These are phyloP conservation scores for Cercis canadensis DNA, from an alignment of 306 rosid species.

Conservation along the genomic window DNA sequence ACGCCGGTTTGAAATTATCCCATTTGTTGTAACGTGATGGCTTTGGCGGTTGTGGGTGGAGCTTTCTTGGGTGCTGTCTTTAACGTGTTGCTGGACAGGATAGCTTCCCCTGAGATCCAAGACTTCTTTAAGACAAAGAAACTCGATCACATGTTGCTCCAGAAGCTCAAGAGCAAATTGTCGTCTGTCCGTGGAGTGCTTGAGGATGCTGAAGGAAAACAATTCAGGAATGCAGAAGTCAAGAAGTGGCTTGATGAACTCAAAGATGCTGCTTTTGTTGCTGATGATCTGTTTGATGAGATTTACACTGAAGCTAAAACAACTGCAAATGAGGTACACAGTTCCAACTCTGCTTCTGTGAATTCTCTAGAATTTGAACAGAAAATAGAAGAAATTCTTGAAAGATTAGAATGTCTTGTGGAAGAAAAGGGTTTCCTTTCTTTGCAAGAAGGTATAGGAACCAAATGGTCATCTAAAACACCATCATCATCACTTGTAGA, in stretches of 20 bases:
- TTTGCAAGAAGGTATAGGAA: not conserved
- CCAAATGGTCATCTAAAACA: not conserved
- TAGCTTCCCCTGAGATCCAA: slow-evolving; percentile 4
- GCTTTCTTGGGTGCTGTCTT: not conserved
- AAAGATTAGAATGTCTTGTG: slow-evolving; percentile 7
- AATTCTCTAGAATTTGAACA: not conserved
- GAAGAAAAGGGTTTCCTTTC: not conserved
- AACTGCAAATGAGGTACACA: not conserved
- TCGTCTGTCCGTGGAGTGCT: not conserved
- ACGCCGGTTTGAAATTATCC: too few species aligned
- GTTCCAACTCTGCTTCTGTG: not conserved
- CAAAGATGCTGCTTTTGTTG: not conserved
- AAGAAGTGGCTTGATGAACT: slow-evolving; percentile 24
- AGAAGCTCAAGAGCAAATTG: not conserved
- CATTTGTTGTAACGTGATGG: too few species aligned
- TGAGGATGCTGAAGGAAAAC: slow-evolving; percentile 35
- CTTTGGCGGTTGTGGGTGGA: not conserved
- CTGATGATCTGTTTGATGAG: slow-evolving; percentile 22
- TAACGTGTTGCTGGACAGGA: slow-evolving; percentile 1
- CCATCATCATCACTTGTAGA: not conserved
- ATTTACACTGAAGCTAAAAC: slow-evolving; percentile 8
- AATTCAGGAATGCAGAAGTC: not conserved
- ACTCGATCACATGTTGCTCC: not conserved
- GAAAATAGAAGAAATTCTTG: not conserved
- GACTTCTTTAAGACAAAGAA: slow-evolving; percentile 11